Percentiles rank a stretch among this genome's conserved stretches.
Conservation (phyloP, 2,329 filamentous ascomycete genomes). For the Bipolaris bicolor region DNA sequence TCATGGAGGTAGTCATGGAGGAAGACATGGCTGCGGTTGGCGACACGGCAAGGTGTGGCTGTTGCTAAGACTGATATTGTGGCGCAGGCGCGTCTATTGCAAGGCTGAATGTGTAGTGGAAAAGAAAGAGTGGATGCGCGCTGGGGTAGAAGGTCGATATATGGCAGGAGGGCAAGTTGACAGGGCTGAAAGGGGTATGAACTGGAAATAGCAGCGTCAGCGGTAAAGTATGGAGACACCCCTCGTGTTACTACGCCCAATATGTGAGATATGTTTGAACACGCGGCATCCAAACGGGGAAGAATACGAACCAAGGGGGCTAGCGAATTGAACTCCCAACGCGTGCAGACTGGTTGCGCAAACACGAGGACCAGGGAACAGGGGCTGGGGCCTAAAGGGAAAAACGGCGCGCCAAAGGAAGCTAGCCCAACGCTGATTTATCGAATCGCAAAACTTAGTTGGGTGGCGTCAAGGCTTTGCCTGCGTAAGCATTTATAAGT, state of each 20-base stretch:
- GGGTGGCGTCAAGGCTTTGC: neutral
- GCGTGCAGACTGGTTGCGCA: neutral
- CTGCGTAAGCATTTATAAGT: neutral
- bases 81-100: neutral
- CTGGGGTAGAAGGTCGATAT: neutral
- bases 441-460: neutral
- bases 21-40: neutral
- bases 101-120: neutral
- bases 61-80: neutral
- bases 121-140: neutral
- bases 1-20: neutral
- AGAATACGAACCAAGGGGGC: neutral
- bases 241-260: neutral
- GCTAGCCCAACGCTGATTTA: neutral
- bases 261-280: no score
- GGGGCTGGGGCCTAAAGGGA: no score
- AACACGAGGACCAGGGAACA: neutral
- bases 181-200: neutral
- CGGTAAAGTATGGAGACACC: no score
- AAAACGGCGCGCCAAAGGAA: neutral
- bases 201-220: neutral
- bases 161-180: neutral
- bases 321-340: neutral
- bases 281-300: neutral
- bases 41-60: conserved; percentile 1